Evolutionary conservation across 1,284 basidiomycete species (phyloP).

Genomic region (Pascua guehoae): DNA sequence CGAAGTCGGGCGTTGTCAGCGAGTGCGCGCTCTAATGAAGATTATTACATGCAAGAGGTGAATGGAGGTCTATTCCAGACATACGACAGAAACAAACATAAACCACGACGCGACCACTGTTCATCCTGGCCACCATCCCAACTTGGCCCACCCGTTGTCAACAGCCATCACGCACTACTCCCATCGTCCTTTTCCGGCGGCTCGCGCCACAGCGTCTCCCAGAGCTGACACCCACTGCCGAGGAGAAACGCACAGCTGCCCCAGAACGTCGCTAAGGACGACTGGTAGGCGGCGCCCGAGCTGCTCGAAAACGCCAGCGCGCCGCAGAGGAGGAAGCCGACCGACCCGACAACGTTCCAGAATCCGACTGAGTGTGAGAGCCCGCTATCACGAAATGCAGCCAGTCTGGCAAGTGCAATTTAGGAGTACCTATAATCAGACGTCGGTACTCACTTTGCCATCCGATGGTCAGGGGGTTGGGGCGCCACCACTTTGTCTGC

Average conservation of each 20-base stretch:
- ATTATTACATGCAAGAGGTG: no score
- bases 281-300: slow-evolving; percentile 53
- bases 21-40: no score
- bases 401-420: neutral
- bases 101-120: no score
- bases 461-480: slow-evolving; percentile 49
- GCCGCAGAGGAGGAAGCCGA: slow-evolving; percentile 59
- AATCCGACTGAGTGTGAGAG: neutral
- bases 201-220: slow-evolving; percentile 34
- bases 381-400: no score
- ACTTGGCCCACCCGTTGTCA: no score
- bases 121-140: no score
- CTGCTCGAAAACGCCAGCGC: slow-evolving; percentile 54
- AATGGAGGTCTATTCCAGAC: no score
- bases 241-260: slow-evolving; percentile 62
- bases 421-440: neutral
- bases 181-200: neutral
- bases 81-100: no score
- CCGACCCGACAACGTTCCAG: slow-evolving; percentile 45
- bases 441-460: slow-evolving; percentile 54
- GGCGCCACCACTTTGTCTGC: slow-evolving; percentile 57
- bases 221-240: slow-evolving; percentile 57
- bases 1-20: no score
- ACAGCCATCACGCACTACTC: no score
- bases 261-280: slow-evolving; percentile 59